Evolutionary conservation across 345 rosid species (phyloP).

Genomic region (Pugionium dolabratum): DNA sequence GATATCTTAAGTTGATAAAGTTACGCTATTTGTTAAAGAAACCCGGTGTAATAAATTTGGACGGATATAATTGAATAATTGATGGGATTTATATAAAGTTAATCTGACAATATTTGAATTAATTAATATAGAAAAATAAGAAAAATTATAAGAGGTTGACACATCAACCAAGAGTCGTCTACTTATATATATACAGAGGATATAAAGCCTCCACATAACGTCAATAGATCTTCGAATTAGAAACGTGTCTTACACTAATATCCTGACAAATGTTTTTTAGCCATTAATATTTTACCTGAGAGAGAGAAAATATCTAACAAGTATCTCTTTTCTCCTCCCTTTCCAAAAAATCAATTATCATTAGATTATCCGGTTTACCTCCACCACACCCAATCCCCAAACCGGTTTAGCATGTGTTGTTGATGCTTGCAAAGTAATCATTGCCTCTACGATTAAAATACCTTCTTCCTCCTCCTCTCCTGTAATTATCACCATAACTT

Average conservation of each 20-base stretch:
- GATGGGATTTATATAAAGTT: too few species aligned
- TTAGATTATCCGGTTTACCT: conserved; percentile 6
- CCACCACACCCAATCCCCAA: conserved; percentile 1
- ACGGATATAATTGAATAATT: too few species aligned
- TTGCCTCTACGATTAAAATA: conserved; percentile 17
- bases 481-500: conserved; percentile 24
- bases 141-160: too few species aligned
- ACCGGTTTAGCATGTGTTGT: conserved; percentile 27
- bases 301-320: conserved; percentile 3
- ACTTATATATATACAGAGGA: too few species aligned
- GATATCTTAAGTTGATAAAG: too few species aligned
- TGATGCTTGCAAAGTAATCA: conserved; percentile 14
- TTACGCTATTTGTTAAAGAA: too few species aligned
- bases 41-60: too few species aligned
- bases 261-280: background rate
- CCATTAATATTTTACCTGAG: conserved; percentile 4
- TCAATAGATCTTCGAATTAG: conserved; percentile 4
- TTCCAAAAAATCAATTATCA: conserved; percentile 11
- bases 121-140: too few species aligned
- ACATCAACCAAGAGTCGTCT: too few species aligned
- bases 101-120: too few species aligned
- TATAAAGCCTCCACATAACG: background rate
- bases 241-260: conserved; percentile 7
- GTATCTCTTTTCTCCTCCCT: too few species aligned
- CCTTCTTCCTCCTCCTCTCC: conserved; percentile 27